These are phyloP conservation scores for Trichosporon inkin DNA, from an alignment of 1,284 basidiomycete genomes.

Conservation along the genomic window DNA sequence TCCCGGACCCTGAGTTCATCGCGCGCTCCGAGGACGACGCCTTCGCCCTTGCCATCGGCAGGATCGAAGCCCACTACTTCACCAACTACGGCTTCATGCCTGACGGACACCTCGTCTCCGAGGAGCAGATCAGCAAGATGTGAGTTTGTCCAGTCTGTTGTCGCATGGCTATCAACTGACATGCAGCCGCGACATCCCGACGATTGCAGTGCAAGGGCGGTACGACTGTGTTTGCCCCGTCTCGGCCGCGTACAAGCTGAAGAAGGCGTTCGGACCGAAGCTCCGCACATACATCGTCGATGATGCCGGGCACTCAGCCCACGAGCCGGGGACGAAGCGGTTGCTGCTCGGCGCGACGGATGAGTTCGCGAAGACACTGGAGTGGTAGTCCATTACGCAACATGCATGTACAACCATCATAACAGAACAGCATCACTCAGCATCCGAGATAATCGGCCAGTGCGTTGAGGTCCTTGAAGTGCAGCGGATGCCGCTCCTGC, in stretches of 20 bases:
- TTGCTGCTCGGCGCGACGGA: slow-evolving; percentile 52
- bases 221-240: slow-evolving; percentile 54
- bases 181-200: slow-evolving; percentile 67
- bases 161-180: slow-evolving; percentile 11
- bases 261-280: slow-evolving; percentile 73
- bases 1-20: slow-evolving; percentile 66
- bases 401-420: neutral
- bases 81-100: slow-evolving; percentile 80
- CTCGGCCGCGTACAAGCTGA: slow-evolving; percentile 62
- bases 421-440: neutral
- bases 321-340: slow-evolving; percentile 69
- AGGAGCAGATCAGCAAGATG: slow-evolving; percentile 83
- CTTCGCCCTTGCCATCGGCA: slow-evolving; percentile 73
- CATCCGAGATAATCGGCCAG: slow-evolving; percentile 16
- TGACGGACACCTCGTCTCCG: slow-evolving; percentile 79
- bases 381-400: slow-evolving; percentile 5
- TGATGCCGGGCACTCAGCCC: slow-evolving; percentile 83
- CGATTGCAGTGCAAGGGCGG: slow-evolving; percentile 73
- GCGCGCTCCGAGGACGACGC: slow-evolving; percentile 62
- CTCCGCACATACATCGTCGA: slow-evolving; percentile 69
- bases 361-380: slow-evolving; percentile 9
- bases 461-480: slow-evolving; percentile 10
- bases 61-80: slow-evolving; percentile 91
- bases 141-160: neutral
- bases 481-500: slow-evolving; percentile 12